Evolutionary conservation across 768 basidiomycete species (phyloP).

Genomic region (Suillus fuscotomentosus): DNA sequence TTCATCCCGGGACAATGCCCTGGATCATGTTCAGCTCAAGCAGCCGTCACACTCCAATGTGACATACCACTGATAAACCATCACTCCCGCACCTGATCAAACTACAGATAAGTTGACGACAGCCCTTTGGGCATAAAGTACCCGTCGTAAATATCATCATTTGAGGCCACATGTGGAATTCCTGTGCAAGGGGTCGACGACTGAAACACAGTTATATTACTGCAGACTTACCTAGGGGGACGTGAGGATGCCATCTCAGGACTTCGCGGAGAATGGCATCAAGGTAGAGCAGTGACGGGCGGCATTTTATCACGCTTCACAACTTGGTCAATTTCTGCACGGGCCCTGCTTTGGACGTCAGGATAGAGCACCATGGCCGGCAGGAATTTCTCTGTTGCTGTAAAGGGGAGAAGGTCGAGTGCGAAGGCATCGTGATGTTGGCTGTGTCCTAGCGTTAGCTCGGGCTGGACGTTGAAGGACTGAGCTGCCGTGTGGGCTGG

Average conservation of each 20-base stretch:
- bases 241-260: constrained; percentile 21
- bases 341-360: constrained; percentile 22
- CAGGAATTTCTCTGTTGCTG: constrained; percentile 16
- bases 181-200: constrained; percentile 3
- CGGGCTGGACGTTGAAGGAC: too few species aligned
- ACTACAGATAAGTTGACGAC: background rate
- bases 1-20: constrained; percentile 4
- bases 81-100: background rate
- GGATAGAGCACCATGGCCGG: constrained; percentile 29
- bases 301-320: constrained; percentile 15
- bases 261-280: constrained; percentile 21
- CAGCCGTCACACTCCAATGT: too few species aligned
- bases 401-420: too few species aligned
- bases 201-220: background rate
- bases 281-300: constrained; percentile 20
- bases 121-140: constrained; percentile 46
- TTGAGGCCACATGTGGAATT: constrained; percentile 22
- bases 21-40: background rate
- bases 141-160: constrained; percentile 37
- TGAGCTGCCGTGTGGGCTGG: too few species aligned
- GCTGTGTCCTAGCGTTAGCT: too few species aligned
- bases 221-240: constrained; percentile 18
- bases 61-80: background rate
- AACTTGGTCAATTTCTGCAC: constrained; percentile 26
- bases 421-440: too few species aligned